These are phyloP conservation scores for Ogataea nakhonphanomensis DNA, from an alignment of 805 yeast species.

Conservation along the genomic window DNA sequence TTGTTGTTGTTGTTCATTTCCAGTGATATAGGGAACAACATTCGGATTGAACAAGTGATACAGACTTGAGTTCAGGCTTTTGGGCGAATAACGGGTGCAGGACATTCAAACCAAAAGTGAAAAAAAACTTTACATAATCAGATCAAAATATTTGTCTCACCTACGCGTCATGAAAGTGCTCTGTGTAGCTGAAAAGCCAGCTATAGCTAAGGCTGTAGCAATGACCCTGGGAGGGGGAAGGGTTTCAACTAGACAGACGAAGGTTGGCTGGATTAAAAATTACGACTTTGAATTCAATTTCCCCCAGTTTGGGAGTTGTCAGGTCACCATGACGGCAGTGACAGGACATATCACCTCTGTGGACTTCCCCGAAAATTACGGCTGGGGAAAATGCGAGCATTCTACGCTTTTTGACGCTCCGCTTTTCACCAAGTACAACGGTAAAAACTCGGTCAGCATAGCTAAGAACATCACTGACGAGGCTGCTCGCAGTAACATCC, in stretches of 20 bases:
- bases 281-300: conserved; percentile 71
- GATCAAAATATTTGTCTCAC: conserved; percentile 2
- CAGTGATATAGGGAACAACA: conserved; percentile 41
- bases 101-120: neutral
- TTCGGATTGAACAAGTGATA: conserved; percentile 44
- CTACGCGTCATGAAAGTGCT: conserved; percentile 58
- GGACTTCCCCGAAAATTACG: conserved; percentile 60
- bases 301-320: conserved; percentile 58
- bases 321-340: conserved; percentile 89
- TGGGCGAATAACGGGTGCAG: conserved; percentile 16
- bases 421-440: conserved; percentile 34
- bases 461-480: conserved; percentile 66
- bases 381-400: conserved; percentile 67
- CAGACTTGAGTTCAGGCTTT: conserved; percentile 31
- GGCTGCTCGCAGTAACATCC: conserved; percentile 52
- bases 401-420: conserved; percentile 72
- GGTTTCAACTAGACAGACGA: conserved; percentile 43
- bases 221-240: conserved; percentile 73
- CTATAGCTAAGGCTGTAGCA: conserved; percentile 85
- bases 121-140: conserved; percentile 4
- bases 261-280: conserved; percentile 66
- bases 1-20: conserved; percentile 52
- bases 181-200: conserved; percentile 96
- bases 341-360: conserved; percentile 74
- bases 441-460: conserved; percentile 40